These are phyloP conservation scores for Rhodomyrtus tomentosa DNA, from an alignment of 345 rosid species.

Conservation along the genomic window DNA sequence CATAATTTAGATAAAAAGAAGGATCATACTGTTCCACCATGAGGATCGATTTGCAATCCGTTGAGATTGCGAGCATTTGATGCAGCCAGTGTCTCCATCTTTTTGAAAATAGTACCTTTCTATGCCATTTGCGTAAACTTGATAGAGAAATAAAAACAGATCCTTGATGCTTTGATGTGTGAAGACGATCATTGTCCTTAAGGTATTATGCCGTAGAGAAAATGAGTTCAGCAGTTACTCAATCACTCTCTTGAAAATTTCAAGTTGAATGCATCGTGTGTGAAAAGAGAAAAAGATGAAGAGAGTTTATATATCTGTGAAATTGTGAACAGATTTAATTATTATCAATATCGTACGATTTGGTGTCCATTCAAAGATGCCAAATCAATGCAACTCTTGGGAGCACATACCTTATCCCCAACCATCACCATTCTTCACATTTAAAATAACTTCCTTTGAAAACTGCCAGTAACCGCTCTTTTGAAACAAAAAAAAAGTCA, in stretches of 20 bases:
- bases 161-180: rapidly evolving
- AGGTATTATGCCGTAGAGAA: rapidly evolving
- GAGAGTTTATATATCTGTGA: background rate
- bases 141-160: background rate
- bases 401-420: too few relatives aligned
- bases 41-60: background rate
- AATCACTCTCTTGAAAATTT: background rate
- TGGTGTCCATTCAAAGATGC: too few relatives aligned
- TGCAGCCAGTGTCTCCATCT: background rate
- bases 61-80: background rate
- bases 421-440: too few relatives aligned
- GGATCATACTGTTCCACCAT: background rate
- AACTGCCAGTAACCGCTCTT: too few relatives aligned
- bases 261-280: background rate
- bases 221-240: background rate
- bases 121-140: too few relatives aligned
- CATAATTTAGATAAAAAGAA: too few relatives aligned
- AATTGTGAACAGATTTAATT: background rate
- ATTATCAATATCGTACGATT: too few relatives aligned
- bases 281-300: background rate
- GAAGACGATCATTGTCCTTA: background rate
- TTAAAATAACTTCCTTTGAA: too few relatives aligned
- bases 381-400: too few relatives aligned
- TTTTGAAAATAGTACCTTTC: too few relatives aligned
- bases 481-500: too few relatives aligned